Evolutionary conservation across 2,329 filamentous ascomycete species (phyloP), one percentile per base, ranked within the genome.

Genomic region (Capronia epimyces): DNA sequence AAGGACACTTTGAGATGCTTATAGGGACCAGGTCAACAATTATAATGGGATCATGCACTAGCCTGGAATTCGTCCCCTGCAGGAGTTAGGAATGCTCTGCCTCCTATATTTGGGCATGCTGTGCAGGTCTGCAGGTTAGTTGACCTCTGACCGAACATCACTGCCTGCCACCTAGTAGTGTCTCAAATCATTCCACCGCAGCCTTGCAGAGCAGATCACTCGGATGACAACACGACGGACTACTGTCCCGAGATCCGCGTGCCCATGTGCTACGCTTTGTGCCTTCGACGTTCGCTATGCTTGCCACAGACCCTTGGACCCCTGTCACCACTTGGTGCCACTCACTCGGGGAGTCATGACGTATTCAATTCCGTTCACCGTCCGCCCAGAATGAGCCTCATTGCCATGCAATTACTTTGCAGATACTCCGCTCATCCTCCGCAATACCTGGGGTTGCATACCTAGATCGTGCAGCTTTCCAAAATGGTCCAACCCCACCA

Each of bases 401-500:
- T 37, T 9, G 15, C 18, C 16, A 37, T 37, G 34, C 34, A 37
- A 5, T 5, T 34, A 15, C 31, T 10, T 10, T 34, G 1, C 31
- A 34, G 5, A 15, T 16, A 15, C 31, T 13, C 8, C 10, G 5
- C 5, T 16, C n/a, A 10, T 20, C 16, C 20, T 20, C 6, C 18
- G 8, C 34, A 5, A 5, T 18, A 37, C 5, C 15, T 12, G 4
- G 18, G 6, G 7, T 8, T 29, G 8, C 27, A 7, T 20, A 18
- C 34, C 34, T 8, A 20, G 34, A 37, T 32, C 34, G 34, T 13
- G 12, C 20, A 37, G 15, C 8, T 12, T 1, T 22, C 36, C 57
- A 74, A 62, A 52, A 77, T 77, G 74, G 75, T 76, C 51, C 78
- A 78, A 65, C 71, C 74, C 62, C 69, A 69, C 41, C 66, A 73